A percentile compares a stretch with the other conserved stretches of the same genome.
These are phyloP conservation scores for Plasmopara viticola DNA, from an alignment of 352 stramenopile genomes.

Conservation along the genomic window DNA sequence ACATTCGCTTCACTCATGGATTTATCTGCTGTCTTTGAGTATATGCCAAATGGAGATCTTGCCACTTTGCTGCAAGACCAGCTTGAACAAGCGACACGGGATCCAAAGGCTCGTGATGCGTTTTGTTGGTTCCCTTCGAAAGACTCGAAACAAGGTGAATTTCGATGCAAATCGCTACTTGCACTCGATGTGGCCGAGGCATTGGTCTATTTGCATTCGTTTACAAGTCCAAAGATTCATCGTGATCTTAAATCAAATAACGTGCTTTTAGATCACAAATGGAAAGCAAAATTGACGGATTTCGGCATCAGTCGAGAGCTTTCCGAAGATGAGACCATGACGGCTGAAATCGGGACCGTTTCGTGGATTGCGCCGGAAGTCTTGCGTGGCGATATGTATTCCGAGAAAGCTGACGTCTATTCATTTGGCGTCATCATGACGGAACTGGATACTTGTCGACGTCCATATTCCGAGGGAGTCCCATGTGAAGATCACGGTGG, in stretches of 20 bases:
- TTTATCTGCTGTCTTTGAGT: conserved; percentile 45
- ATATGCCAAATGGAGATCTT: conserved; percentile 40
- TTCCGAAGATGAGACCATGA: conserved; percentile 32
- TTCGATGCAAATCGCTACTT: conserved; percentile 34
- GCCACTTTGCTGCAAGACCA: conserved; percentile 31
- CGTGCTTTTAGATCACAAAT: conserved; percentile 36
- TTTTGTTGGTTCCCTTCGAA: conserved; percentile 29
- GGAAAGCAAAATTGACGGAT: conserved; percentile 48
- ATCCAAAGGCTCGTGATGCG: conserved; percentile 17
- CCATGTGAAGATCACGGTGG: conserved; percentile 19
- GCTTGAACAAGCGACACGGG: conserved; percentile 25
- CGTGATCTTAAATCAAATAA: conserved; percentile 52
- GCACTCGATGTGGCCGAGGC: conserved; percentile 37
- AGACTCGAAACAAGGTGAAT: conserved; percentile 13
- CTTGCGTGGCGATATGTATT: conserved; percentile 49
- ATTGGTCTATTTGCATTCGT: conserved; percentile 44
- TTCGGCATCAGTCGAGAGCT: conserved; percentile 46
- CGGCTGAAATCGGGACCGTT: conserved; percentile 47
- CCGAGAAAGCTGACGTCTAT: conserved; percentile 69
- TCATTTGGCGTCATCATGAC: conserved; percentile 60
- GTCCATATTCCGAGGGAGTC: conserved; percentile 28
- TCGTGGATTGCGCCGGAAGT: conserved; percentile 72
- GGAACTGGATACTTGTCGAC: conserved; percentile 44
- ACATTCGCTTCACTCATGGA: conserved; percentile 49
- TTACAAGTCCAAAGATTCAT: conserved; percentile 42